Percentiles rank a stretch among this genome's conserved stretches.
Conservation (phyloP, 768 basidiomycete genomes). For the Mycena polygramma region DNA sequence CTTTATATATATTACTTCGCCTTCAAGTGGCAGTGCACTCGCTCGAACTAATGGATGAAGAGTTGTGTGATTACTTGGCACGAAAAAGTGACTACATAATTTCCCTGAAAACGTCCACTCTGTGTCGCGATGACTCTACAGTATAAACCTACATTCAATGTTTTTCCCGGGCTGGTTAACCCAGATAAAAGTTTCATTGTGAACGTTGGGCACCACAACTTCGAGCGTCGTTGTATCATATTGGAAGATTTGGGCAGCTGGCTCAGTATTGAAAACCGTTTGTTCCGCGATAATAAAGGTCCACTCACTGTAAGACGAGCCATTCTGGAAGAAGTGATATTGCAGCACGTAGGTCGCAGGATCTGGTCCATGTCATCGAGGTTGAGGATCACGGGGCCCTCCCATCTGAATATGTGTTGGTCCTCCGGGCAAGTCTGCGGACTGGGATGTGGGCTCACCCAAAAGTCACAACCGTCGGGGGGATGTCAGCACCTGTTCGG, state of each 20-base stretch:
- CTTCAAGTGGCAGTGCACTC: no score
- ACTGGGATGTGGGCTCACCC: background rate
- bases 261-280: background rate
- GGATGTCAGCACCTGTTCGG: slow-evolving; percentile 22
- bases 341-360: slow-evolving; percentile 29
- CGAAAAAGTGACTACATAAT: no score
- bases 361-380: slow-evolving; percentile 28
- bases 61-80: no score
- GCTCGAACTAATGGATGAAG: no score
- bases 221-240: slow-evolving; percentile 25
- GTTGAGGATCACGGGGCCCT: slow-evolving; percentile 27
- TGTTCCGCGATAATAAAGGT: background rate
- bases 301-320: slow-evolving; percentile 27
- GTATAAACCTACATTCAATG: no score
- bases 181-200: slow-evolving; percentile 28
- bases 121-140: no score
- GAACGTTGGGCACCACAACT: slow-evolving; percentile 28
- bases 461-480: slow-evolving; percentile 11
- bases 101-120: no score
- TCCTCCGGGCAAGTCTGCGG: background rate
- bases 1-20: no score
- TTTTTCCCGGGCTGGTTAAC: slow-evolving; percentile 26
- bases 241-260: slow-evolving; percentile 32
- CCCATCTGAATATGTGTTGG: slow-evolving; percentile 21
- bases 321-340: slow-evolving; percentile 35